Evolutionary conservation across 306 rosid species (phyloP), one percentile per base, ranked within the genome.

Genomic region (Ormosia emarginata): DNA sequence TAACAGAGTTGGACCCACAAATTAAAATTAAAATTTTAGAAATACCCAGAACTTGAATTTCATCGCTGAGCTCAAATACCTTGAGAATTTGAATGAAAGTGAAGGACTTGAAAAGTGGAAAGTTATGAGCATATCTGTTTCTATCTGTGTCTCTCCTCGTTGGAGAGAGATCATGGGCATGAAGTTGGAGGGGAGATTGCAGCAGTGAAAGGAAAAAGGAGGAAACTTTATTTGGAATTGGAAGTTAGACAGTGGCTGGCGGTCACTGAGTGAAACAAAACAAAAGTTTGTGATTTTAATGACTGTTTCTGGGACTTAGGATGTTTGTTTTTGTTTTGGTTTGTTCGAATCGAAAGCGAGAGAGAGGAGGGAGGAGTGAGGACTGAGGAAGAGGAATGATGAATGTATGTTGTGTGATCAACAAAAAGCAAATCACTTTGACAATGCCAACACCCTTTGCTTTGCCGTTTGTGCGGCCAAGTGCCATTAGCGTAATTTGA

Each of bases 141-240:
- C 67, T 75, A 34, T 68, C 70, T 10, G 63, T 39, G 58, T 53
- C 44, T 53, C 40, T 71, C 18, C 44, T 83, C 61, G 65, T 59
- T 47, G 36, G 30, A 78, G 85, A 71, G 88, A 85, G 94, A 89
- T 88, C 89, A 78, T 65, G 32, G 83, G 52, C 67, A 63, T 32
- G 75, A 44, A 10, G 41, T 24, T 24, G 24, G 24, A 24, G 29
- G 52, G 14, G 15, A 71, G 37, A 74, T 74, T 72, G 43, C 13
- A 80, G 24, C 71, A 40, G 81, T 18, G 18, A 57, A 58, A 78
- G 40, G 61, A 58, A 17, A 78, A 77, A 56, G 56, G 33, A 50
- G 39, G 70, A 69, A 30, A 50, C 53, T 56, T 68, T 44, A 47
- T 72, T 43, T 49, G 12, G 66, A 82, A 75, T 46, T 47, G 76